These are phyloP conservation scores for Camelina laxa DNA, from an alignment of 345 rosid genomes.

Conservation along the genomic window DNA sequence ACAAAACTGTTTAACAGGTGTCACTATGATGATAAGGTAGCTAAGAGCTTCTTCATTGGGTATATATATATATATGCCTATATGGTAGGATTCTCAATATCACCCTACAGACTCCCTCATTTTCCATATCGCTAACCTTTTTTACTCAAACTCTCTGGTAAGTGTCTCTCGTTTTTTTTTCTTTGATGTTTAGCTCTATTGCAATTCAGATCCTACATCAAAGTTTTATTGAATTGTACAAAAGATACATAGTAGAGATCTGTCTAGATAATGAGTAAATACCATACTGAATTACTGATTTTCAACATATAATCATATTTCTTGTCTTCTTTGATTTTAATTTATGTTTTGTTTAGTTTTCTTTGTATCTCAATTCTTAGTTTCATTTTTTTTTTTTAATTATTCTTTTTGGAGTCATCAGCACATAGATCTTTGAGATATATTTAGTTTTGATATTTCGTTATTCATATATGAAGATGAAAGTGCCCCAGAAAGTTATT, in stretches of 20 bases:
- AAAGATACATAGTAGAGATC: neutral
- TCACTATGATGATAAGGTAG: neutral
- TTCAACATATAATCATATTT: neutral
- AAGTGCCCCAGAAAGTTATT: neutral
- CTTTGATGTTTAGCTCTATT: neutral
- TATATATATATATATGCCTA: neutral
- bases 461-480: neutral
- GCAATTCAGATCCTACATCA: neutral
- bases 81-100: neutral
- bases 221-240: neutral
- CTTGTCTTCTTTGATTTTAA: neutral
- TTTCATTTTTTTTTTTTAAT: too few species aligned
- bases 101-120: neutral
- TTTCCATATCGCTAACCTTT: neutral
- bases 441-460: neutral
- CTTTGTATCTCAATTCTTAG: neutral
- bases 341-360: neutral
- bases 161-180: neutral
- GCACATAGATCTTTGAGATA: too few species aligned
- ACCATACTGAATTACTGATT: neutral
- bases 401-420: neutral
- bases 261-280: constrained; percentile 4
- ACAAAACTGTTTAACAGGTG: neutral
- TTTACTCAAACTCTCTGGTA: neutral
- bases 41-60: neutral